phyloP scores from a whole-genome alignment of 2,329 filamentous ascomycete genomes.

The Penicillium sp. region DNA sequence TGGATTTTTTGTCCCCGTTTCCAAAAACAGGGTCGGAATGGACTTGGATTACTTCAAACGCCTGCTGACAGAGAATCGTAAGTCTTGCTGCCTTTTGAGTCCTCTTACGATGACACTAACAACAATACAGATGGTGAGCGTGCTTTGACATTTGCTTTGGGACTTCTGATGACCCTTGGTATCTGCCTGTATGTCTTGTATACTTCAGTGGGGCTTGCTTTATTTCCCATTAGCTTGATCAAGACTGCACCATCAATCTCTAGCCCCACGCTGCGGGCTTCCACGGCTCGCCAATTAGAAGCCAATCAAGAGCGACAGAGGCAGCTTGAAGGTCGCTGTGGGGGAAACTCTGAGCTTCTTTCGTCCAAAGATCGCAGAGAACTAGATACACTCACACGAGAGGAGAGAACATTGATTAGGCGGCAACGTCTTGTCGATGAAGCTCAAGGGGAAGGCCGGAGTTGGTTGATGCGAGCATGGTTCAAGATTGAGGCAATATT shows the following conservation, averaged over 20 bases:
- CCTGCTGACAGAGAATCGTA: slow-evolving; percentile 77
- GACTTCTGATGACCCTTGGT: slow-evolving; percentile 83
- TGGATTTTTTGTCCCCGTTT: slow-evolving; percentile 89
- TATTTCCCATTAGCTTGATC: slow-evolving; percentile 87
- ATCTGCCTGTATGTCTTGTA: slow-evolving; percentile 86
- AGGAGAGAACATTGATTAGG: slow-evolving; percentile 88
- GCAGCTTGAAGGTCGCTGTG: slow-evolving; percentile 83
- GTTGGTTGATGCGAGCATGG: slow-evolving; percentile 73
- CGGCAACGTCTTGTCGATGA: slow-evolving; percentile 82
- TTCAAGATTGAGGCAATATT: slow-evolving; percentile 79
- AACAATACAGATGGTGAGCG: slow-evolving; percentile 72
- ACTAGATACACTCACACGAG: slow-evolving; percentile 79
- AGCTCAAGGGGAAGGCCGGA: slow-evolving; percentile 66
- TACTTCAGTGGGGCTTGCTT: slow-evolving; percentile 81
- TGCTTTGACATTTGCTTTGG: slow-evolving; percentile 84
- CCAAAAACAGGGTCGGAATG: slow-evolving; percentile 63
- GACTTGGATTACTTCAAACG: slow-evolving; percentile 92
- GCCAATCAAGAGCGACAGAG: slow-evolving; percentile 88
- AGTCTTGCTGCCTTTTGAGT: slow-evolving; percentile 28
- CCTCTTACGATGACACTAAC: neutral
- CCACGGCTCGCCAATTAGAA: slow-evolving; percentile 77
- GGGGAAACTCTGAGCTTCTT: slow-evolving; percentile 72
- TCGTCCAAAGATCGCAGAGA: slow-evolving; percentile 85
- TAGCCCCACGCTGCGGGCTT: slow-evolving; percentile 73
- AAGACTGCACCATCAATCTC: slow-evolving; percentile 88